Conservation (phyloP, 1,284 basidiomycete species). For the Cutaneotrichosporon sp. region DNA sequence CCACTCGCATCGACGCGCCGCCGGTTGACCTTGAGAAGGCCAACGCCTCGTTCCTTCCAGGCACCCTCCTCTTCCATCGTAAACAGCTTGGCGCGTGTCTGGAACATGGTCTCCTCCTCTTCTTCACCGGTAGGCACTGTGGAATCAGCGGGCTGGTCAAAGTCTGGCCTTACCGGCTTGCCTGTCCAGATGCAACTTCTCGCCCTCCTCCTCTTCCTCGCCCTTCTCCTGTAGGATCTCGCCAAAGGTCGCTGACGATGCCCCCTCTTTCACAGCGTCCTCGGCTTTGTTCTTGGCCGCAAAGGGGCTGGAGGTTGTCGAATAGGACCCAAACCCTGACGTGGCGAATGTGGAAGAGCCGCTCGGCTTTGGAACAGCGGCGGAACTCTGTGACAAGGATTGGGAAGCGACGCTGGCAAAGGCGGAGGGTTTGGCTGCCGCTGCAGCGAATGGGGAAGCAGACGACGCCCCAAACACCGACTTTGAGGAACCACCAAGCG, state of each 20-base stretch:
- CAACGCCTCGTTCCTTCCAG: conserved; percentile 87
- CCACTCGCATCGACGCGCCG: conserved; percentile 60
- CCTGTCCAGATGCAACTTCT: conserved; percentile 53
- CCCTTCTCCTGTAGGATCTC: conserved; percentile 37
- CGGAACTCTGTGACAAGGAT: conserved; percentile 8
- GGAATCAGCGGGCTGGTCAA: conserved; percentile 3
- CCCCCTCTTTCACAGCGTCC: conserved; percentile 2
- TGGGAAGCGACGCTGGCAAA: conserved; percentile 10
- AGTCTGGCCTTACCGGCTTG: conserved; percentile 60
- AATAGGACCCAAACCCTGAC: conserved; percentile 39
- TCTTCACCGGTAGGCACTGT: conserved; percentile 86
- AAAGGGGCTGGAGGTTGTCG: conserved; percentile 31
- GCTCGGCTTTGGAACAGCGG: conserved; percentile 13
- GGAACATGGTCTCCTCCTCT: conserved; percentile 76
- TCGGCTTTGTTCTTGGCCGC: conserved; percentile 24
- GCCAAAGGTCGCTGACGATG: conserved; percentile 25
- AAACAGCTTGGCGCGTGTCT: conserved; percentile 80
- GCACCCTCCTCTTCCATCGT: conserved; percentile 57
- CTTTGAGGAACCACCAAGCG: conserved; percentile 24
- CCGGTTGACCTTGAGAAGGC: conserved; percentile 68
- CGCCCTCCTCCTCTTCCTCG: conserved; percentile 49
- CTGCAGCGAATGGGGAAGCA: conserved; percentile 7
- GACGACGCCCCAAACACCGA: conserved; percentile 4
- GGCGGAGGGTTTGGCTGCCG: conserved; percentile 18
- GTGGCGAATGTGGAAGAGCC: conserved; percentile 7